Conservation (phyloP, 345 rosid genomes). For the Atalantia buxifolia region DNA sequence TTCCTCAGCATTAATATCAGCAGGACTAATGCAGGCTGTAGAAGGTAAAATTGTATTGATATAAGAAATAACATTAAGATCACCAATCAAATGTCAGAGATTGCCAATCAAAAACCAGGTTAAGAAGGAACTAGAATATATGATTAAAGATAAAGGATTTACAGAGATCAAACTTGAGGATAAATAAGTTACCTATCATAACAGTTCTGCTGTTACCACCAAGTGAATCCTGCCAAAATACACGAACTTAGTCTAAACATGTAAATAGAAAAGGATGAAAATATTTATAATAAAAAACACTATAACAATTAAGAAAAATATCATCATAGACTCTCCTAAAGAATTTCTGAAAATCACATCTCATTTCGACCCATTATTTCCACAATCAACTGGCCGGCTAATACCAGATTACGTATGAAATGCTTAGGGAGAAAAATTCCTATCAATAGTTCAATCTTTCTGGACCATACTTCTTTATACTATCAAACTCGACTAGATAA, state of each 20-base stretch:
- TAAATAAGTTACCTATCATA: constrained; percentile 79
- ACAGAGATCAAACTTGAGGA: neutral
- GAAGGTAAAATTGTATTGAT: constrained; percentile 1
- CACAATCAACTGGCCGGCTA: neutral
- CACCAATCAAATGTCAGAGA: neutral
- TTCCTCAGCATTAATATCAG: constrained; percentile 98
- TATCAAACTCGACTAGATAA: neutral
- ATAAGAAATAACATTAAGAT: neutral
- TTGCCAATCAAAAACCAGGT: neutral
- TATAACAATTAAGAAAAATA: neutral
- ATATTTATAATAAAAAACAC: neutral
- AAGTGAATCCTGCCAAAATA: constrained; percentile 82
- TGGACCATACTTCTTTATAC: neutral
- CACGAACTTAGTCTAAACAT: constrained; percentile 3
- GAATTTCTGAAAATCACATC: neutral
- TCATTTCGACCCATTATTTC: neutral
- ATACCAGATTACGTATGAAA: neutral
- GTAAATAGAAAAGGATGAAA: constrained; percentile 2
- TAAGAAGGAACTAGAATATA: constrained; percentile 1
- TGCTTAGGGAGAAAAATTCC: neutral
- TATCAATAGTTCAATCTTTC: neutral
- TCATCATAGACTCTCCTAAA: neutral
- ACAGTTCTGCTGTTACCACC: constrained; percentile 99
- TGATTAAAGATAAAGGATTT: neutral
- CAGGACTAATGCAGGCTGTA: constrained; percentile 97